Evolutionary conservation across 2,329 filamentous ascomycete genomes (phyloP).

Genomic region (Stagonosporopsis cucurbitacearum): DNA sequence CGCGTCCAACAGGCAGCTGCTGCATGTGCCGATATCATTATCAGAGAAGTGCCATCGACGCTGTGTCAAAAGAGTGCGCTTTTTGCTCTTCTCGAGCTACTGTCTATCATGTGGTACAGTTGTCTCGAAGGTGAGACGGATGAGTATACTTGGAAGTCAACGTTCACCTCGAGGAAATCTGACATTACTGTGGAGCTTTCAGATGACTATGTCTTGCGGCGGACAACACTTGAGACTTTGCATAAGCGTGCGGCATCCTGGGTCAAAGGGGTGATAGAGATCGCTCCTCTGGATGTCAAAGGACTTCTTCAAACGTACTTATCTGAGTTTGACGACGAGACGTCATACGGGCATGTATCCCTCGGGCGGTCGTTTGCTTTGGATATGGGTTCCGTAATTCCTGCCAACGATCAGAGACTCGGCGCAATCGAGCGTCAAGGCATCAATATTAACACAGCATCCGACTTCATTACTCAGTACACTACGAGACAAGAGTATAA

Average conservation of each 20-base stretch:
- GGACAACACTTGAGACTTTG: conserved; percentile 77
- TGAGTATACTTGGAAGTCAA: conserved; percentile 85
- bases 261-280: conserved; percentile 79
- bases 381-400: conserved; percentile 88
- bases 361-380: conserved; percentile 92
- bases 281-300: conserved; percentile 92
- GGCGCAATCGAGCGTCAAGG: conserved; percentile 78
- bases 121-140: conserved; percentile 95
- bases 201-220: conserved; percentile 85
- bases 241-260: conserved; percentile 79
- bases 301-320: conserved; percentile 94
- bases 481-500: conserved; percentile 96
- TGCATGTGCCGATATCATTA: conserved; percentile 82
- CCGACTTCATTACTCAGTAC: conserved; percentile 96
- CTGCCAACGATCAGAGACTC: conserved; percentile 83
- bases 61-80: conserved; percentile 89
- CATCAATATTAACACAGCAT: conserved; percentile 84
- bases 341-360: conserved; percentile 87
- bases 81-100: conserved; percentile 88
- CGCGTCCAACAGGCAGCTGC: conserved; percentile 89
- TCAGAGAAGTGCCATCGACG: conserved; percentile 83
- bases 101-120: conserved; percentile 93
- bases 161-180: conserved; percentile 77
- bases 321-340: conserved; percentile 92
- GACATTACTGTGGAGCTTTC: conserved; percentile 88